A percentile compares a stretch with the other conserved stretches of the same genome.
phyloP scores from a whole-genome alignment of 2,329 filamentous ascomycete species.

The Aaosphaeria pasadenensis region DNA sequence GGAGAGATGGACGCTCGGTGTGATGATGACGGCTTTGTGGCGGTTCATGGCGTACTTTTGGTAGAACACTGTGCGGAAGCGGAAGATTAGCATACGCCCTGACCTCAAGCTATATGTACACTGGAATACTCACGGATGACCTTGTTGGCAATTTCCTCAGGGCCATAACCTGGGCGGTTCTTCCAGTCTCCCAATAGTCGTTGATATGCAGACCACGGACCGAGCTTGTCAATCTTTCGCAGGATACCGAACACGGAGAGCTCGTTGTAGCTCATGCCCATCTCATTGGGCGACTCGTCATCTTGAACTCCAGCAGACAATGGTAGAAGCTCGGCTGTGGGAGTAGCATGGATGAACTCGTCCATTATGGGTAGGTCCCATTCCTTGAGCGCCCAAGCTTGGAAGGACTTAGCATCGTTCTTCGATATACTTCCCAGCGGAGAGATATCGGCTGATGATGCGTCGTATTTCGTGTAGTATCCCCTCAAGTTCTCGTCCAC shows the following conservation, averaged over 20 bases:
- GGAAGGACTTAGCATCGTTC: conserved; percentile 69
- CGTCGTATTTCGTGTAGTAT: conserved; percentile 71
- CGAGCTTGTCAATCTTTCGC: conserved; percentile 55
- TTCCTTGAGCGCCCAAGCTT: conserved; percentile 51
- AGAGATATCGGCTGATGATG: conserved; percentile 49
- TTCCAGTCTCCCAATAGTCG: conserved; percentile 52
- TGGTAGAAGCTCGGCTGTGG: conserved; percentile 56
- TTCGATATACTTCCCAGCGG: conserved; percentile 63
- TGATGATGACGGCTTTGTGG: conserved; percentile 57
- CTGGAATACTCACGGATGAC: conserved; percentile 29
- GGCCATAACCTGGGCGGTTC: conserved; percentile 25
- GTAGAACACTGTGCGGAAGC: conserved; percentile 37
- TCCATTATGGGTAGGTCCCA: conserved; percentile 65
- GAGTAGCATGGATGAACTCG: conserved; percentile 57
- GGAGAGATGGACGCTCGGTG: conserved; percentile 36
- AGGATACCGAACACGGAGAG: conserved; percentile 52
- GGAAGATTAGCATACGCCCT: conserved; percentile 29
- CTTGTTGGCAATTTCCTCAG: conserved; percentile 47
- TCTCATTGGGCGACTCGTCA: conserved; percentile 56
- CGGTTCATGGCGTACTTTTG: conserved; percentile 57
- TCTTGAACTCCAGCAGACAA: conserved; percentile 59
- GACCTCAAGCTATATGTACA: neutral
- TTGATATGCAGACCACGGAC: conserved; percentile 54
- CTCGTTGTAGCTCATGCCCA: conserved; percentile 50
- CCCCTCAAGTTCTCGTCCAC: conserved; percentile 54